Evolutionary conservation across 495 filamentous ascomycete genomes (phyloP).

Genomic region (Lophiotrema nucula): DNA sequence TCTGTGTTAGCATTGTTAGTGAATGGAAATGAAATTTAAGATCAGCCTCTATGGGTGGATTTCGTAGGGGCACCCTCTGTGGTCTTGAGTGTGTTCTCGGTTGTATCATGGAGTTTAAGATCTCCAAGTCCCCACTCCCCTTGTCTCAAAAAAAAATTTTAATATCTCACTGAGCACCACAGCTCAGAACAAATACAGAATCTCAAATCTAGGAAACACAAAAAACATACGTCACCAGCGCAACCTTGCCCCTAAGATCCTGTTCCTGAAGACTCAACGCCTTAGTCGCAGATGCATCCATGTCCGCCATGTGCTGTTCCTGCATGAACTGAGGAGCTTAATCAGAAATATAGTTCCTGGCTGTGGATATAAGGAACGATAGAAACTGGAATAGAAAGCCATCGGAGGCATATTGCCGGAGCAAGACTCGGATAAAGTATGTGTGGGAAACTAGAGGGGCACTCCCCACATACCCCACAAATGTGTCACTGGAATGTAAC

Average conservation of each 20-base stretch:
- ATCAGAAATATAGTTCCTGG: not conserved
- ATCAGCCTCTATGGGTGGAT: not conserved
- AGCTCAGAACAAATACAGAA: not conserved
- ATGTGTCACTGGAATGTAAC: too few relatives aligned
- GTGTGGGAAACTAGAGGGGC: too few relatives aligned
- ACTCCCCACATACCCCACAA: too few relatives aligned
- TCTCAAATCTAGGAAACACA: not conserved
- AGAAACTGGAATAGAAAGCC: not conserved
- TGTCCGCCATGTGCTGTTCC: not conserved
- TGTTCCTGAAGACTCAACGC: constrained; percentile 8
- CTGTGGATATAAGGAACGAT: too few relatives aligned
- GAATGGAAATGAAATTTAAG: not conserved
- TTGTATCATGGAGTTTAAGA: not conserved
- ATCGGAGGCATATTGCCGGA: not conserved
- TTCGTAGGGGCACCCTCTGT: not conserved
- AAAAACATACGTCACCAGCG: constrained; percentile 13
- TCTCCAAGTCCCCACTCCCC: not conserved
- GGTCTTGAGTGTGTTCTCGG: not conserved
- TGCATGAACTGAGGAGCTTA: not conserved
- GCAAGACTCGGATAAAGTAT: too few relatives aligned
- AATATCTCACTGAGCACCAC: not conserved
- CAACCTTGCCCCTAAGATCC: constrained; percentile 19
- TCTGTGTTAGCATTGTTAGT: constrained; percentile 1
- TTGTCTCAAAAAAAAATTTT: not conserved
- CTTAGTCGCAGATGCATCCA: not conserved